Evolutionary conservation across 2,329 filamentous ascomycete species (phyloP).

Genomic region (Aaosphaeria arxii): DNA sequence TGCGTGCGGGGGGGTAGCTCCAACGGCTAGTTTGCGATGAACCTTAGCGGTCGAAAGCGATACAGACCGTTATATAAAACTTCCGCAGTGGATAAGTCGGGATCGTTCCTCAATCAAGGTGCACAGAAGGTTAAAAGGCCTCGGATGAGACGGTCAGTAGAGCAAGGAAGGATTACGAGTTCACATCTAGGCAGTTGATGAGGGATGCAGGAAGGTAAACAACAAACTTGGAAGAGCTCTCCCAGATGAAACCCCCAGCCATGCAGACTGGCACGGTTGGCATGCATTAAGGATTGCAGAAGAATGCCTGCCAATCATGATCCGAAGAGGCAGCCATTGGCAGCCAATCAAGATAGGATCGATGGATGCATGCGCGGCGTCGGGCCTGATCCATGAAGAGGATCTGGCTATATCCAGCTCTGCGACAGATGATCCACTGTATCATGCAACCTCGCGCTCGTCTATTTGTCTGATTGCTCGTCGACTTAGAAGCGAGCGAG

Average conservation of each 20-base stretch:
- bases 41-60: too few relatives aligned
- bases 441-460: slow-evolving; percentile 1
- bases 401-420: slow-evolving; percentile 19
- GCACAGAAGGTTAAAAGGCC: slow-evolving; percentile 10
- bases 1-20: slow-evolving; percentile 15
- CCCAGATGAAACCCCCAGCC: slow-evolving; percentile 26
- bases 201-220: slow-evolving; percentile 13
- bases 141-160: slow-evolving; percentile 2
- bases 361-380: slow-evolving; percentile 17
- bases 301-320: slow-evolving; percentile 23
- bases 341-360: slow-evolving; percentile 20
- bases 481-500: too few relatives aligned
- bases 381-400: slow-evolving; percentile 19
- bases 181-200: slow-evolving; percentile 6
- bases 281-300: slow-evolving; percentile 8
- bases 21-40: neutral
- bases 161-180: slow-evolving; percentile 7
- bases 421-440: slow-evolving; percentile 22
- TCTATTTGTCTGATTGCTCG: neutral
- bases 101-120: slow-evolving; percentile 2
- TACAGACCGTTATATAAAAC: slow-evolving; percentile 1
- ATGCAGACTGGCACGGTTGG: slow-evolving; percentile 4
- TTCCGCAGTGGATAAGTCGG: slow-evolving; percentile 4
- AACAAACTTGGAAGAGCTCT: slow-evolving; percentile 35
- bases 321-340: slow-evolving; percentile 6